These are phyloP conservation scores for Hysterium pulicare DNA, from an alignment of 2,329 filamentous ascomycete species.

Conservation along the genomic window DNA sequence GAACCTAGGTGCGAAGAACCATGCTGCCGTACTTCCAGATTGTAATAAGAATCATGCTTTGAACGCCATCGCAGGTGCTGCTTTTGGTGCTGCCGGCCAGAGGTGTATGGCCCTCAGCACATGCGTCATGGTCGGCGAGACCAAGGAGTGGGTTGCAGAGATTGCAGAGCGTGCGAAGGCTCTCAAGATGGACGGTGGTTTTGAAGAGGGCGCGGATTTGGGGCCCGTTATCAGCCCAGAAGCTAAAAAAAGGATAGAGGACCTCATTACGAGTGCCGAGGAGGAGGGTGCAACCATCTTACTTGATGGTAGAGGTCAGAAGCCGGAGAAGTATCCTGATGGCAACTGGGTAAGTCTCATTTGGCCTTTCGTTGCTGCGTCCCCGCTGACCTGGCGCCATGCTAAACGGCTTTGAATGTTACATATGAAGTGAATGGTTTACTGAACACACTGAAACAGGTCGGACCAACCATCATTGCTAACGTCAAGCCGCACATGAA, in stretches of 20 bases:
- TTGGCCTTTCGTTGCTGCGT: too few relatives aligned
- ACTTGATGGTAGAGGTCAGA: slow-evolving; percentile 74
- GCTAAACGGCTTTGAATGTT: background rate
- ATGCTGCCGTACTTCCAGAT: slow-evolving; percentile 78
- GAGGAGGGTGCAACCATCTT: slow-evolving; percentile 77
- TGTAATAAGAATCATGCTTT: slow-evolving; percentile 88
- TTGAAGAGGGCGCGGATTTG: slow-evolving; percentile 74
- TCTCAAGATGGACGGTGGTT: slow-evolving; percentile 74
- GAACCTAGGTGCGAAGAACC: slow-evolving; percentile 86
- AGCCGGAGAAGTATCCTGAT: slow-evolving; percentile 74
- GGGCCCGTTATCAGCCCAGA: slow-evolving; percentile 79
- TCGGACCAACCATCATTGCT: slow-evolving; percentile 78
- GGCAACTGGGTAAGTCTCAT: slow-evolving; percentile 65
- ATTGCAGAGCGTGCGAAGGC: slow-evolving; percentile 71
- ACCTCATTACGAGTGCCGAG: slow-evolving; percentile 71
- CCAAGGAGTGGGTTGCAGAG: slow-evolving; percentile 76
- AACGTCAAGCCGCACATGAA: slow-evolving; percentile 77
- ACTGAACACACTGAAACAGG: slow-evolving; percentile 45
- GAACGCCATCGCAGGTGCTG: slow-evolving; percentile 78
- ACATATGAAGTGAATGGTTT: too few relatives aligned
- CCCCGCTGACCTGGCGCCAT: background rate
- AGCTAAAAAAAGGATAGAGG: slow-evolving; percentile 74
- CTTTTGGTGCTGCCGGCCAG: slow-evolving; percentile 81
- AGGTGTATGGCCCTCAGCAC: slow-evolving; percentile 85
- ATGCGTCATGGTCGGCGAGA: slow-evolving; percentile 79